Evolutionary conservation across 2,329 filamentous ascomycete species (phyloP).

Genomic region (Westerdykella sp.): DNA sequence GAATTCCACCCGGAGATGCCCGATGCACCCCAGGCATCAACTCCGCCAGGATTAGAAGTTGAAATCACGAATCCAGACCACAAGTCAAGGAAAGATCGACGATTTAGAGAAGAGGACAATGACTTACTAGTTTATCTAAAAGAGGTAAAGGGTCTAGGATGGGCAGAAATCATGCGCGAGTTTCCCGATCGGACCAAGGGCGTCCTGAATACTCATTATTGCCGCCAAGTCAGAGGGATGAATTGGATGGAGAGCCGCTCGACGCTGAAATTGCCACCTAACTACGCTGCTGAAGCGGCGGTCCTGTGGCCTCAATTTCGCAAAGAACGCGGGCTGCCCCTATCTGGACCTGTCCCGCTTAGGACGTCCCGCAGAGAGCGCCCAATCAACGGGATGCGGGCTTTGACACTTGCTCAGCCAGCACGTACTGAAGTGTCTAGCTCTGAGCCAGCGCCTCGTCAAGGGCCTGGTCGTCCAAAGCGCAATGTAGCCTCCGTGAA

Average conservation of each 20-base stretch:
- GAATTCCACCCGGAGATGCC: no score
- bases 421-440: no score
- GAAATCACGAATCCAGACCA: no score
- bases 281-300: slow-evolving; percentile 20
- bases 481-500: slow-evolving; percentile 20
- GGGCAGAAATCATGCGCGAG: slow-evolving; percentile 30
- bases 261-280: slow-evolving; percentile 15
- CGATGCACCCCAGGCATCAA: no score
- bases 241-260: slow-evolving; percentile 18
- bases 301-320: slow-evolving; percentile 20
- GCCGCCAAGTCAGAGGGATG: slow-evolving; percentile 20
- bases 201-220: slow-evolving; percentile 25
- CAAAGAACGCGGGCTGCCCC: background rate
- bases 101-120: slow-evolving; percentile 14
- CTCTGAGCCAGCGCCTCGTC: background rate
- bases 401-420: background rate
- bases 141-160: slow-evolving; percentile 34
- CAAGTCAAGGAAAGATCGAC: no score
- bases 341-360: no score
- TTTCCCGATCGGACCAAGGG: slow-evolving; percentile 27
- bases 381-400: background rate
- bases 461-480: slow-evolving; percentile 12
- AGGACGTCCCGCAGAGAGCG: background rate
- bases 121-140: slow-evolving; percentile 38
- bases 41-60: no score